Evolutionary conservation across 371 early-diverging fungal species (phyloP), one percentile per base, ranked within the genome.

Genomic region (Choanephora cucurbitarum): DNA sequence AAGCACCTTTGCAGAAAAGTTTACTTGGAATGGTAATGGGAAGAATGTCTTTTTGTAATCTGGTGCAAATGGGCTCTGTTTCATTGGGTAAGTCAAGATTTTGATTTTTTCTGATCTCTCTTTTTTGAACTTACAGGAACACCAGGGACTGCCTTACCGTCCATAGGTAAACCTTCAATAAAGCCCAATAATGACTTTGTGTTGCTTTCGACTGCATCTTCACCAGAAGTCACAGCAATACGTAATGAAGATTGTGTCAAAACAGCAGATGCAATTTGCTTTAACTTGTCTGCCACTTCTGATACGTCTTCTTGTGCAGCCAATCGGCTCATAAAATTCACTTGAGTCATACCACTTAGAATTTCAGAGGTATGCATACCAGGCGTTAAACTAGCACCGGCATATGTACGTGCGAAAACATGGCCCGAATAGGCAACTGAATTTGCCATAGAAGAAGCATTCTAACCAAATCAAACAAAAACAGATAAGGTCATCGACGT

Each of bases 401-500:
- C 88, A 58, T 87, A 85, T 0, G 86, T 81, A 32, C 85, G 78
- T 1, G 96, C 97, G 70, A 85, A 94, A 1, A 77, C 64, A 61
- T 96, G 96, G 10, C 97, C 97, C 15, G 84, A 80, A 21, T 87
- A 82, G 7, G 91, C 92, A n/a, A 97, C 83, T 0, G 88, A 84
- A 66, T 91, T 92, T 33, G 84, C 88, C 66, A 90, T 71, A 19
- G 77, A 77, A 3, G 89, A 78, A 1, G 92, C 88, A 62, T 80
- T 85, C 79, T 82, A 66, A 21, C 47, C 8, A 52, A 11, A 28
- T 39, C 11, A 44, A 28, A 43, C 34, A 37, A 22, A 50, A 24
- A n/a, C n/a, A n/a, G 32, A 13, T 22, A n/a, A 13, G 11, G 5
- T 47, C 32, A 11, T n/a, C n/a, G n/a, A n/a, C n/a, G n/a, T n/a